Evolutionary conservation across 495 filamentous ascomycete genomes (phyloP).

Genomic region (Xylaria palmicola): DNA sequence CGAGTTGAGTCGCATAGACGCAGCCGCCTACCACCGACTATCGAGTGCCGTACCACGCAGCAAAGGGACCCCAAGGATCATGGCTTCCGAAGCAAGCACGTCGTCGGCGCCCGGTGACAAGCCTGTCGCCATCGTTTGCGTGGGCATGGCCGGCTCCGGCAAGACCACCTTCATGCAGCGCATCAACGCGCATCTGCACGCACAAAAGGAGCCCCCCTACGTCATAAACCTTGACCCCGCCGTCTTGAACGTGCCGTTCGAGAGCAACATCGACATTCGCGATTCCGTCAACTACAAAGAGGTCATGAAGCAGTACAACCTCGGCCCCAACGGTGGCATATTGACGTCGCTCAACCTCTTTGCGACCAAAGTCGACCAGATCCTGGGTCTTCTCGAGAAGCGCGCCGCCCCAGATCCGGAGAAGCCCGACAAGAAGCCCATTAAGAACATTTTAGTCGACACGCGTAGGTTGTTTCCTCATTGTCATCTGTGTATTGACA

Average conservation of each 20-base stretch:
- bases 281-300: conserved; percentile 99
- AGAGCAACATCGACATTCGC: conserved; percentile 97
- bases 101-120: conserved; percentile 6
- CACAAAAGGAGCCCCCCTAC: conserved; percentile 73
- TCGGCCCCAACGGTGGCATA: conserved; percentile 97
- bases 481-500: background rate
- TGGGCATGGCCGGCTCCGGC: conserved; percentile 97
- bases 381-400: conserved; percentile 86
- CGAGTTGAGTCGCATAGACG: background rate
- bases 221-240: conserved; percentile 97
- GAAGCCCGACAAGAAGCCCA: conserved; percentile 60
- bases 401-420: conserved; percentile 64
- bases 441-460: conserved; percentile 86
- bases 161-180: conserved; percentile 99
- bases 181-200: conserved; percentile 87
- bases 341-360: conserved; percentile 94
- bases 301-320: conserved; percentile 98
- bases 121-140: conserved; percentile 77
- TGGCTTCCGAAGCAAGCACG: conserved; percentile 15
- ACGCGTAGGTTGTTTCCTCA: conserved; percentile 53
- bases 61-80: too few relatives aligned
- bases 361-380: conserved; percentile 95
- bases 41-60: too few relatives aligned
- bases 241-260: conserved; percentile 93
- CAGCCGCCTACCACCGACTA: background rate